Evolutionary conservation across 495 filamentous ascomycete species (phyloP).

Genomic region (Trichoderma erinaceum): DNA sequence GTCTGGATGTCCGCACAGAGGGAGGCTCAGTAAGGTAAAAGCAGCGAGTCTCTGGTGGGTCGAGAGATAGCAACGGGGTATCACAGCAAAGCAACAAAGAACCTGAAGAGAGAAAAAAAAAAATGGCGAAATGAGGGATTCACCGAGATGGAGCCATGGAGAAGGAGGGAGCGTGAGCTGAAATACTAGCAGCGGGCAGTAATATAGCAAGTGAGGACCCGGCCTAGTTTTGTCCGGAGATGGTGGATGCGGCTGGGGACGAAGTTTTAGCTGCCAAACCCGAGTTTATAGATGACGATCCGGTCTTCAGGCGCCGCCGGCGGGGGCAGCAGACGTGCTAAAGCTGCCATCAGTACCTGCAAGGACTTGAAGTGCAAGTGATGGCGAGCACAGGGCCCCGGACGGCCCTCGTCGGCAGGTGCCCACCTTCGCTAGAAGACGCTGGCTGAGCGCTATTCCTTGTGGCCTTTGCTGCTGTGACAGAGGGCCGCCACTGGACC

Average conservation of each 20-base stretch:
- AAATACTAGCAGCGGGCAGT: slow-evolving; percentile 1
- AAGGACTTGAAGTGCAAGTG: not conserved
- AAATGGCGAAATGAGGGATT: slow-evolving; percentile 11
- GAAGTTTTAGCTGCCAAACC: slow-evolving; percentile 9
- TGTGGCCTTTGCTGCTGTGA: not conserved
- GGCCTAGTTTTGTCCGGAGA: slow-evolving; percentile 9
- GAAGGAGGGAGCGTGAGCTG: not conserved
- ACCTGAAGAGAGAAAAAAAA: not conserved
- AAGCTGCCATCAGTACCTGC: not conserved
- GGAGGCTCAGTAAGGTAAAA: not conserved
- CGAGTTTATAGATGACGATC: slow-evolving; percentile 4
- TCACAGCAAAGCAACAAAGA: not conserved
- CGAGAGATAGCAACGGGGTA: slow-evolving; percentile 4
- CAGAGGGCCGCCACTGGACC: not conserved
- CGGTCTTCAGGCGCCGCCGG: slow-evolving; percentile 9
- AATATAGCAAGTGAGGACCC: not conserved
- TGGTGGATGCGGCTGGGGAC: slow-evolving; percentile 7
- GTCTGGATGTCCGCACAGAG: not conserved
- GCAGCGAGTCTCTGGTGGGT: not conserved
- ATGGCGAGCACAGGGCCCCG: not conserved
- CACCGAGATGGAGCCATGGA: slow-evolving; percentile 3
- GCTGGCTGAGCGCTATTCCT: not conserved
- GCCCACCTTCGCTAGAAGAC: not conserved
- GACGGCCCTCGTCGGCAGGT: not conserved
- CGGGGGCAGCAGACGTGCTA: not conserved